Conservation (phyloP, 331 rosid genomes). For the Malus hybrid region DNA sequence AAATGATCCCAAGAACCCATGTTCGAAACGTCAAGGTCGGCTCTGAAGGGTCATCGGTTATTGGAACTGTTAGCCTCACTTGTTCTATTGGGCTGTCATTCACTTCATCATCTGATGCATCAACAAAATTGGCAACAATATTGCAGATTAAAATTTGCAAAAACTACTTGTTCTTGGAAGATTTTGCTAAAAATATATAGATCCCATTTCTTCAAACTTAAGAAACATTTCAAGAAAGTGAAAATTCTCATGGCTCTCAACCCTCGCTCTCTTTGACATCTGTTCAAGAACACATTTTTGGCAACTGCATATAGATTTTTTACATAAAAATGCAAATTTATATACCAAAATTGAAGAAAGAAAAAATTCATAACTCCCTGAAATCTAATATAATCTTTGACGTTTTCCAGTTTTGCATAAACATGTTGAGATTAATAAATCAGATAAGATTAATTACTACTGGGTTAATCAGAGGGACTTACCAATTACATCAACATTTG, state of each 20-base stretch:
- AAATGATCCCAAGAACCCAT: slow-evolving; percentile 59
- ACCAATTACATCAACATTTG: background rate
- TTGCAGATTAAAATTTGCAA: background rate
- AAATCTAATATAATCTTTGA: too few relatives aligned
- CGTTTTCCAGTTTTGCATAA: background rate
- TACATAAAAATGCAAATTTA: background rate
- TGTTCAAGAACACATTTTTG: background rate
- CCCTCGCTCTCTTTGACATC: background rate
- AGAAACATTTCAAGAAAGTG: too few relatives aligned
- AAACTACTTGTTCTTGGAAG: background rate
- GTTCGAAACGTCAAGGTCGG: slow-evolving; percentile 73
- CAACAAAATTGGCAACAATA: background rate
- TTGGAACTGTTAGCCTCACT: slow-evolving; percentile 69
- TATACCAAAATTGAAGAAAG: background rate
- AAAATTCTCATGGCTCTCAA: background rate
- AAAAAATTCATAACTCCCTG: background rate
- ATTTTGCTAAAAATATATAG: too few relatives aligned
- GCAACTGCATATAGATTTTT: too few relatives aligned
- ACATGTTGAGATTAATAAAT: background rate
- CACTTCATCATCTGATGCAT: slow-evolving; percentile 36
- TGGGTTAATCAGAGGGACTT: background rate
- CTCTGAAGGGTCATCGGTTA: slow-evolving; percentile 48
- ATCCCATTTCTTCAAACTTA: background rate
- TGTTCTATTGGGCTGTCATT: slow-evolving; percentile 75
- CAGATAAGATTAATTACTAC: background rate